phyloP scores from a whole-genome alignment of 2,329 filamentous ascomycete genomes.

The Verticillium longisporum region DNA sequence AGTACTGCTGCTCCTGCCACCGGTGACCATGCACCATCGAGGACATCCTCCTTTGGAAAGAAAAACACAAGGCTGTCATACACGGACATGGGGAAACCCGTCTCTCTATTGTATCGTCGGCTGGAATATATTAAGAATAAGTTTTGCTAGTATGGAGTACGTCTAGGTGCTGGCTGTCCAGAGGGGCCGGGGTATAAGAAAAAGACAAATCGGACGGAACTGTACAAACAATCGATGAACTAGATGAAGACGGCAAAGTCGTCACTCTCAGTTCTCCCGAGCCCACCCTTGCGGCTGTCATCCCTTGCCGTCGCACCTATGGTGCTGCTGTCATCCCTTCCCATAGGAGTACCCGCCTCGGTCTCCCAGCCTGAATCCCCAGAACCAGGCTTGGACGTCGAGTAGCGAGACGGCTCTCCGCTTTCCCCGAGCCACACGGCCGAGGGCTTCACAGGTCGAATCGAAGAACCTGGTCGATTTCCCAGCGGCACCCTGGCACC shows the following conservation, averaged over 20 bases:
- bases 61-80: too few relatives aligned
- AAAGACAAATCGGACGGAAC: not conserved
- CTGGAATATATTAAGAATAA: not conserved
- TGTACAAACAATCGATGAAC: not conserved
- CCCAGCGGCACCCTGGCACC: constrained; percentile 2
- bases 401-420: constrained; percentile 6
- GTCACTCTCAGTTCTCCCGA: not conserved
- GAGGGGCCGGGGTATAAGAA: not conserved
- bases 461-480: constrained; percentile 2
- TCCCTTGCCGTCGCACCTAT: not conserved
- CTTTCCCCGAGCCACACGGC: constrained; percentile 5
- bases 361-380: constrained; percentile 11
- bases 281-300: not conserved
- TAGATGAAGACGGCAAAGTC: not conserved
- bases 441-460: constrained; percentile 1
- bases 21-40: too few relatives aligned
- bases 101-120: not conserved
- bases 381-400: constrained; percentile 6
- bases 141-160: not conserved
- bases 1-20: too few relatives aligned
- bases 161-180: not conserved
- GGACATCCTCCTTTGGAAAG: too few relatives aligned
- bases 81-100: too few relatives aligned
- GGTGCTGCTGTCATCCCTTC: not conserved
- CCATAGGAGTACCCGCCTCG: constrained; percentile 4